These are phyloP conservation scores for Phytophthora foliorum DNA, from an alignment of 352 stramenopile genomes.

Conservation along the genomic window DNA sequence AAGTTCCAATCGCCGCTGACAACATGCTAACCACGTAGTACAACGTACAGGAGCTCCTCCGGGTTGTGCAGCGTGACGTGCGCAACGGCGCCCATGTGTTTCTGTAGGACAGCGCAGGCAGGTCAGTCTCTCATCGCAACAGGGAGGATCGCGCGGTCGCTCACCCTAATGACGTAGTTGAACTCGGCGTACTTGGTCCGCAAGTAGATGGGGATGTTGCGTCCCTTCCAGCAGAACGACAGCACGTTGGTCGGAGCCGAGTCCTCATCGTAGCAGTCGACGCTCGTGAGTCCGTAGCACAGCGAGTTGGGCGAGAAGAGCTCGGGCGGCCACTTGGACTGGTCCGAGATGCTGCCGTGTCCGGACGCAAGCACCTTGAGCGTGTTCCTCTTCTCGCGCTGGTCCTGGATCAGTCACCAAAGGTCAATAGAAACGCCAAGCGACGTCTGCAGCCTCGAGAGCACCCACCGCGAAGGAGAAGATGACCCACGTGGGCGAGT, in stretches of 20 bases:
- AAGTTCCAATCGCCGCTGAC: neutral
- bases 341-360: constrained; percentile 73
- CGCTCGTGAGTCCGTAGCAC: constrained; percentile 83
- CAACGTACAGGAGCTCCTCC: constrained; percentile 77
- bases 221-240: constrained; percentile 92
- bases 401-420: constrained; percentile 55
- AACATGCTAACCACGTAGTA: neutral
- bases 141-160: constrained; percentile 2
- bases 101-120: constrained; percentile 41
- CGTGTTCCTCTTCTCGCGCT: constrained; percentile 82
- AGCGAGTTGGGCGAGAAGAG: constrained; percentile 83
- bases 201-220: constrained; percentile 86
- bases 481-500: constrained; percentile 77
- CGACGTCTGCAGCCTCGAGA: neutral
- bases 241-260: constrained; percentile 74
- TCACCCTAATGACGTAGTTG: constrained; percentile 88
- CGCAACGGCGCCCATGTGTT: constrained; percentile 81
- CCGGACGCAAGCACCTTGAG: constrained; percentile 79
- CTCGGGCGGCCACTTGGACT: constrained; percentile 75
- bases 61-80: constrained; percentile 81
- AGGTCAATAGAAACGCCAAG: neutral
- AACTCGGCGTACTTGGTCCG: constrained; percentile 91
- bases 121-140: constrained; percentile 17
- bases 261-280: constrained; percentile 78
- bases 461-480: constrained; percentile 76